A percentile compares a stretch with the other conserved stretches of the same genome.
These are phyloP conservation scores for Coemansia sp. DNA, from an alignment of 192 early-diverging fungal species.

Conservation along the genomic window DNA sequence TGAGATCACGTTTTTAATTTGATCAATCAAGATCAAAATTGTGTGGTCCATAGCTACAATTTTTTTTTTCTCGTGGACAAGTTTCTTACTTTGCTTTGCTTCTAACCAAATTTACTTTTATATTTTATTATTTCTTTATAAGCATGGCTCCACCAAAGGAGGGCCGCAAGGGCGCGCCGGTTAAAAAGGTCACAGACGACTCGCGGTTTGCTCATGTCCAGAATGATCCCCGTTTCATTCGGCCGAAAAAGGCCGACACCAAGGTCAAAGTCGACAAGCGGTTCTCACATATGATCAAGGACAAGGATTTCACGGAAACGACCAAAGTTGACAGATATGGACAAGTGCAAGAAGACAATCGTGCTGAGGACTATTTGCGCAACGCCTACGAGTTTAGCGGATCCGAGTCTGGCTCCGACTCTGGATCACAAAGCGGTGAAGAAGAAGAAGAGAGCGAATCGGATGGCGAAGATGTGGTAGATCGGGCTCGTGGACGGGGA, in stretches of 20 bases:
- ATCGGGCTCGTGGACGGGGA: slow-evolving; percentile 83
- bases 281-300: slow-evolving; percentile 80
- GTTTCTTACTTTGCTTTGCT: background rate
- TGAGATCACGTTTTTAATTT: background rate
- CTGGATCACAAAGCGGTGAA: background rate
- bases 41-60: background rate
- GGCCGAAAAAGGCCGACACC: slow-evolving; percentile 75
- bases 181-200: slow-evolving; percentile 62
- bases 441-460: slow-evolving; percentile 42
- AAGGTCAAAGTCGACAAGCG: slow-evolving; percentile 91
- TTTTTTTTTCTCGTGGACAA: background rate
- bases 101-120: background rate
- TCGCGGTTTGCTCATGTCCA: slow-evolving; percentile 79
- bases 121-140: background rate
- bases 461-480: slow-evolving; percentile 30
- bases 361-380: slow-evolving; percentile 35
- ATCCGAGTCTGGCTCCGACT: slow-evolving; percentile 22
- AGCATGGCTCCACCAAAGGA: slow-evolving; percentile 38
- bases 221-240: slow-evolving; percentile 78
- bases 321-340: slow-evolving; percentile 54
- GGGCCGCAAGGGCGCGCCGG: slow-evolving; percentile 18
- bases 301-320: slow-evolving; percentile 63
- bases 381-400: slow-evolving; percentile 61
- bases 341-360: slow-evolving; percentile 33
- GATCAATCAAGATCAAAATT: background rate